phyloP scores from a whole-genome alignment of 208 protist genomes.

The Wallacemonas sp. region DNA sequence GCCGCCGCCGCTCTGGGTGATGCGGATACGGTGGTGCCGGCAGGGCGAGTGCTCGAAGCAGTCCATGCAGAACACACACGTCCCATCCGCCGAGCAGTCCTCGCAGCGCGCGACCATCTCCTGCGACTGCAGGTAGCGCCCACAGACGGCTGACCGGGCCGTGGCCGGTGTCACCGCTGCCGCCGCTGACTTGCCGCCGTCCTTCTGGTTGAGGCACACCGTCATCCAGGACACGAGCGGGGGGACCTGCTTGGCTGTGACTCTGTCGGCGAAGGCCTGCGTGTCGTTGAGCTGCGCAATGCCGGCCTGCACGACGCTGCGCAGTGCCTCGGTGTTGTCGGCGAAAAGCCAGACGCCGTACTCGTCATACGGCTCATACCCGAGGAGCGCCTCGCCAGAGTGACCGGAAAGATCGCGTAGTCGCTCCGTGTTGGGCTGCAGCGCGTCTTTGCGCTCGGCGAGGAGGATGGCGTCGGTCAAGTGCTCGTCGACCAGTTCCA shows the following conservation, averaged over 20 bases:
- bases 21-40: constrained; percentile 68
- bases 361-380: constrained; percentile 22
- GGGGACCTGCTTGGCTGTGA: constrained; percentile 27
- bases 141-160: constrained; percentile 49
- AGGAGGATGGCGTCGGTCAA: constrained; percentile 23
- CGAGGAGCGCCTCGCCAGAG: constrained; percentile 25
- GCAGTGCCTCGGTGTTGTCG: constrained; percentile 40
- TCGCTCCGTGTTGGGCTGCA: constrained; percentile 9
- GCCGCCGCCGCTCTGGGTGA: constrained; percentile 60
- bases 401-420: constrained; percentile 25
- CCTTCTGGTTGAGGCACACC: constrained; percentile 21
- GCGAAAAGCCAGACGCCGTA: constrained; percentile 38
- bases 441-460: constrained; percentile 20
- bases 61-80: constrained; percentile 90
- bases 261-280: constrained; percentile 12
- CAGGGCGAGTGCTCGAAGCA: constrained; percentile 91
- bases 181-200: constrained; percentile 12
- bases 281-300: constrained; percentile 32
- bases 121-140: constrained; percentile 38
- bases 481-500: constrained; percentile 35
- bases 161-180: constrained; percentile 15
- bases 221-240: constrained; percentile 46
- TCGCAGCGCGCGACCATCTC: constrained; percentile 86
- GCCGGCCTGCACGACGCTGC: constrained; percentile 38
- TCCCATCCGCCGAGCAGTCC: constrained; percentile 85